Evolutionary conservation across 169 alveolate genomes (phyloP).

Genomic region (Plasmodium gallinaceum): DNA sequence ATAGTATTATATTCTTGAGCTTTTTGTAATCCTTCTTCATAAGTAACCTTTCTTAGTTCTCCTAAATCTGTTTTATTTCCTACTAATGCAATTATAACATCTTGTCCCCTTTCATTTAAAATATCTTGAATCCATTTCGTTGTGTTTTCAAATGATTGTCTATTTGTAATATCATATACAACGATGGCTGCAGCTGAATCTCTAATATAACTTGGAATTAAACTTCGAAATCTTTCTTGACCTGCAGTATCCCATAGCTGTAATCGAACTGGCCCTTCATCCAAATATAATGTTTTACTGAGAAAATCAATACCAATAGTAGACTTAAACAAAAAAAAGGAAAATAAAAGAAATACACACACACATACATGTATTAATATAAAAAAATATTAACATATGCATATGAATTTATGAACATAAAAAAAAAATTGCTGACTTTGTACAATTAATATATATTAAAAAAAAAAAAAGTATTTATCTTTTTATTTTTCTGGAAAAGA

Average conservation of each 20-base stretch:
- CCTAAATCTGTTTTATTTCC: slow-evolving; percentile 98
- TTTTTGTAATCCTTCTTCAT: slow-evolving; percentile 94
- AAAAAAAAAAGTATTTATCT: slow-evolving; percentile 4
- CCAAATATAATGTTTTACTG: slow-evolving; percentile 95
- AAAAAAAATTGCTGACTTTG: neutral
- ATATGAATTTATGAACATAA: neutral
- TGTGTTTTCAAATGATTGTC: slow-evolving; percentile 92
- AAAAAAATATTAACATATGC: neutral
- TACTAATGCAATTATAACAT: slow-evolving; percentile 95
- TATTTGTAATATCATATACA: slow-evolving; percentile 95
- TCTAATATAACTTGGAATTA: slow-evolving; percentile 97
- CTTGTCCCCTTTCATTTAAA: slow-evolving; percentile 95
- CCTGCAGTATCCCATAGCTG: slow-evolving; percentile 99
- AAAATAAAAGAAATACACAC: slow-evolving; percentile 12
- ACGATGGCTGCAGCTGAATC: slow-evolving; percentile 98
- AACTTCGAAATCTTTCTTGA: slow-evolving; percentile 96
- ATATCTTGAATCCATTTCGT: slow-evolving; percentile 98
- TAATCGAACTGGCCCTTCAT: slow-evolving; percentile 95
- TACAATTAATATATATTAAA: neutral
- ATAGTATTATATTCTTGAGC: slow-evolving; percentile 93
- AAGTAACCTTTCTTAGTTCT: slow-evolving; percentile 94
- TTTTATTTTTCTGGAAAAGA: neutral
- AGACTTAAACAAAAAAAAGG: slow-evolving; percentile 78
- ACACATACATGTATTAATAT: neutral
- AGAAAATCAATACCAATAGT: slow-evolving; percentile 98